Percentiles rank a stretch among this genome's conserved stretches.
Evolutionary conservation across 371 early-diverging fungal species (phyloP).

Genomic region (Rhizomucor pusillus): DNA sequence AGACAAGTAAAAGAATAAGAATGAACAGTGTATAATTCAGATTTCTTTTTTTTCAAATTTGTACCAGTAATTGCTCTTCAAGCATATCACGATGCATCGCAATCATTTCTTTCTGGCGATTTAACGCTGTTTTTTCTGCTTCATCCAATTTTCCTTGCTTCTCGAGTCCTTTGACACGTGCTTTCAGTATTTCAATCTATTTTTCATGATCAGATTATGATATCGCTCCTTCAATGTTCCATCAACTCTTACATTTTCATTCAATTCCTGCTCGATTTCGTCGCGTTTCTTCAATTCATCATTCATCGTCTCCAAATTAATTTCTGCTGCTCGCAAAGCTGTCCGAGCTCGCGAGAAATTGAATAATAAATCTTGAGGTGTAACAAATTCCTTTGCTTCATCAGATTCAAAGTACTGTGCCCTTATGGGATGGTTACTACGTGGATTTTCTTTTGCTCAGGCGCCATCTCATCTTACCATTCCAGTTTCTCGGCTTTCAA

Average conservation of each 20-base stretch:
- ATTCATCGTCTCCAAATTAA: too few species aligned
- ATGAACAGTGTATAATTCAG: slow-evolving; percentile 41
- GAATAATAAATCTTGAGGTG: slow-evolving; percentile 15
- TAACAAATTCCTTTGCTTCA: slow-evolving; percentile 2
- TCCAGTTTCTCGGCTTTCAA: slow-evolving; percentile 14
- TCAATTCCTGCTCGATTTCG: slow-evolving; percentile 4
- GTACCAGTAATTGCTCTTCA: slow-evolving; percentile 6
- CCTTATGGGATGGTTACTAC: slow-evolving; percentile 3
- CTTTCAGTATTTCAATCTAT: slow-evolving; percentile 10
- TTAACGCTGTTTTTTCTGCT: background rate
- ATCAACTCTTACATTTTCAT: slow-evolving; percentile 3
- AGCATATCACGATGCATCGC: slow-evolving; percentile 2
- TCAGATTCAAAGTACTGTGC: slow-evolving; percentile 12
- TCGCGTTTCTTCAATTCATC: background rate
- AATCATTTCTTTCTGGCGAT: background rate
- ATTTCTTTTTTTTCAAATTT: slow-evolving; percentile 30
- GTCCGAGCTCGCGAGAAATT: slow-evolving; percentile 2
- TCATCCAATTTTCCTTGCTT: slow-evolving; percentile 5
- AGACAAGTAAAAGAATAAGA: background rate
- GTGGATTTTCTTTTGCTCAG: background rate
- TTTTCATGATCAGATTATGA: too few species aligned
- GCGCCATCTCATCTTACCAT: slow-evolving; percentile 10
- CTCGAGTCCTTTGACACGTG: too few species aligned
- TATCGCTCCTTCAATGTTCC: too few species aligned
- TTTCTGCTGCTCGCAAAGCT: background rate